A percentile compares a stretch with the other conserved stretches of the same genome.
Conservation (phyloP, 306 rosid genomes). For the Macrotyloma uniflorum region DNA sequence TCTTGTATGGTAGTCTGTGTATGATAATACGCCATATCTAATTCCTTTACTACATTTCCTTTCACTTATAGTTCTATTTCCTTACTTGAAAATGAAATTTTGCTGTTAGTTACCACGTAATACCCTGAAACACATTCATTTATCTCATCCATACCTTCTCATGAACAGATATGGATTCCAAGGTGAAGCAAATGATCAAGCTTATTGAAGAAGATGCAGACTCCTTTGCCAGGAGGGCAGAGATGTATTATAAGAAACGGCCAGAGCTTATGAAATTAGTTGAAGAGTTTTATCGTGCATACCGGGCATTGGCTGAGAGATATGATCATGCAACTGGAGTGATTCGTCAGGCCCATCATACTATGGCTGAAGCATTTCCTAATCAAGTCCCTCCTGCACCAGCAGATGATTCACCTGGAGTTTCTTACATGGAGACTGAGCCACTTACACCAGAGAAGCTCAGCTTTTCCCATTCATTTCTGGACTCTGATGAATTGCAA, state of each 20-base stretch:
- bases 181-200: conserved; percentile 96
- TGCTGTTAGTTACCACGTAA: neutral
- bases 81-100: conserved; percentile 15
- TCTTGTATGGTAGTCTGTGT: neutral
- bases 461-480: conserved; percentile 42
- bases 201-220: conserved; percentile 98
- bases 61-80: conserved; percentile 7
- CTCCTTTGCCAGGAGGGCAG: conserved; percentile 98
- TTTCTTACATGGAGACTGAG: conserved; percentile 51
- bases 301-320: conserved; percentile 97
- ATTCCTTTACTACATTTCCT: neutral
- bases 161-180: conserved; percentile 78
- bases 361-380: conserved; percentile 98
- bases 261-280: conserved; percentile 99
- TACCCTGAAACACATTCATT: neutral
- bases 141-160: neutral
- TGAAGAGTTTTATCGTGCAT: conserved; percentile 95
- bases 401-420: conserved; percentile 64
- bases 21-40: neutral
- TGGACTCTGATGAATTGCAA: conserved; percentile 60
- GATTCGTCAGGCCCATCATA: conserved; percentile 92
- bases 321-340: conserved; percentile 95
- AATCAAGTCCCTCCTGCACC: conserved; percentile 70
- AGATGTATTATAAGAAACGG: conserved; percentile 96
- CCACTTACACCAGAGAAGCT: conserved; percentile 63